Conservation (phyloP, 2,329 filamentous ascomycete genomes). For the Botryotinia globosa region DNA sequence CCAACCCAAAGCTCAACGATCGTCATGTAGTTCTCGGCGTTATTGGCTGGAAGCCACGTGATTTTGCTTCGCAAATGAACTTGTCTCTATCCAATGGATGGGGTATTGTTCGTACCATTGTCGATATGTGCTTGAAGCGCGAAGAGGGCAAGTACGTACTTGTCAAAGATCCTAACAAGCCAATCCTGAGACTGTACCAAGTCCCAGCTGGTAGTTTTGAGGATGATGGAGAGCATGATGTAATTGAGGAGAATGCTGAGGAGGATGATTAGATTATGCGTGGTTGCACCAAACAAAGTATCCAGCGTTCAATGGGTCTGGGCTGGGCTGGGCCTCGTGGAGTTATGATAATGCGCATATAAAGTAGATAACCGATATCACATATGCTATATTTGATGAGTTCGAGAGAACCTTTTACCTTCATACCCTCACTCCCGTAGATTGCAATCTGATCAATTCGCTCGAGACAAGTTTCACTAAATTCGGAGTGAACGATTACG, state of each 20-base stretch:
- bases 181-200: slow-evolving; percentile 87
- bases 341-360: slow-evolving; percentile 19
- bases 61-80: slow-evolving; percentile 98
- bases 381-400: slow-evolving; percentile 5
- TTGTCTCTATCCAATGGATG: slow-evolving; percentile 94
- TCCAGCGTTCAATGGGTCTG: neutral
- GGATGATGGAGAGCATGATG: slow-evolving; percentile 69
- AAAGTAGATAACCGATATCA: slow-evolving; percentile 3
- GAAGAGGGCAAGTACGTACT: slow-evolving; percentile 79
- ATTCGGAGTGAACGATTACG: neutral
- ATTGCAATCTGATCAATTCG: neutral
- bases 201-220: slow-evolving; percentile 87
- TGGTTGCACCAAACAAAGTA: neutral
- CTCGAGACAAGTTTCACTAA: neutral
- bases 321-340: slow-evolving; percentile 13
- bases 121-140: slow-evolving; percentile 83
- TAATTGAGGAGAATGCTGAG: slow-evolving; percentile 37
- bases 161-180: slow-evolving; percentile 94
- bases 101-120: slow-evolving; percentile 98
- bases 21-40: slow-evolving; percentile 95
- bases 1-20: slow-evolving; percentile 87
- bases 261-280: slow-evolving; percentile 29
- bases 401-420: neutral
- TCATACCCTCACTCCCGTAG: neutral
- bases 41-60: slow-evolving; percentile 94